These are phyloP conservation scores for Candida manassasensis DNA, from an alignment of 805 yeast genomes.

Conservation along the genomic window DNA sequence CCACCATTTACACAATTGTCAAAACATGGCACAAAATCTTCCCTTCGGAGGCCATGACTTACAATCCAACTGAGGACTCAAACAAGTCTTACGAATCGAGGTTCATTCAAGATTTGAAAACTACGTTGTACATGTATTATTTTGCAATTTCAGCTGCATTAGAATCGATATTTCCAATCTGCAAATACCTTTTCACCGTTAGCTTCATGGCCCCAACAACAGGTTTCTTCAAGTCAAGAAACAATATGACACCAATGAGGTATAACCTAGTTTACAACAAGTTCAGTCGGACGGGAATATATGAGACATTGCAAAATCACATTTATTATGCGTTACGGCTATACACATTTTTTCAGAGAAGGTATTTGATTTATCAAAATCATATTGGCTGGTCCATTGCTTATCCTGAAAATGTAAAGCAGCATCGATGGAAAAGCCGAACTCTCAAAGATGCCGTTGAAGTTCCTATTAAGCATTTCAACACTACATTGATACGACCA, in stretches of 20 bases:
- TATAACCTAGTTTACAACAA: constrained; percentile 8
- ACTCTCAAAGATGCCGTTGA: constrained; percentile 16
- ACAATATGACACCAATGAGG: constrained; percentile 7
- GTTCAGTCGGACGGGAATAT: constrained; percentile 6
- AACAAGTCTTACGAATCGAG: constrained; percentile 8
- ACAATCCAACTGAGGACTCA: constrained; percentile 1
- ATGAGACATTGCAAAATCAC: constrained; percentile 20
- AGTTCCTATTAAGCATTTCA: constrained; percentile 18
- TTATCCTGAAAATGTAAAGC: constrained; percentile 8
- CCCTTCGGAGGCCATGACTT: constrained; percentile 15
- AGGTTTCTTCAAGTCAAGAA: constrained; percentile 9
- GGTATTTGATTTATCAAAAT: constrained; percentile 15
- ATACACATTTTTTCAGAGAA: constrained; percentile 18
- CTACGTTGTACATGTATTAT: constrained; percentile 19
- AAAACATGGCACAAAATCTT: constrained; percentile 18
- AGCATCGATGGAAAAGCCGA: constrained; percentile 13
- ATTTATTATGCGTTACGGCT: constrained; percentile 21
- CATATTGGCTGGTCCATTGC: constrained; percentile 15
- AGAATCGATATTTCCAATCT: constrained; percentile 19
- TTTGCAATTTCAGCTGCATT: constrained; percentile 18
- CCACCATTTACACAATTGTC: constrained; percentile 13
- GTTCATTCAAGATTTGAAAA: constrained; percentile 13
- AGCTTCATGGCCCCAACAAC: constrained; percentile 15
- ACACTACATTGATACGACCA: constrained; percentile 19
- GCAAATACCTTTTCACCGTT: constrained; percentile 18